Conservation (phyloP, 2,329 filamentous ascomycete species). For the Diplodia intermedia region DNA sequence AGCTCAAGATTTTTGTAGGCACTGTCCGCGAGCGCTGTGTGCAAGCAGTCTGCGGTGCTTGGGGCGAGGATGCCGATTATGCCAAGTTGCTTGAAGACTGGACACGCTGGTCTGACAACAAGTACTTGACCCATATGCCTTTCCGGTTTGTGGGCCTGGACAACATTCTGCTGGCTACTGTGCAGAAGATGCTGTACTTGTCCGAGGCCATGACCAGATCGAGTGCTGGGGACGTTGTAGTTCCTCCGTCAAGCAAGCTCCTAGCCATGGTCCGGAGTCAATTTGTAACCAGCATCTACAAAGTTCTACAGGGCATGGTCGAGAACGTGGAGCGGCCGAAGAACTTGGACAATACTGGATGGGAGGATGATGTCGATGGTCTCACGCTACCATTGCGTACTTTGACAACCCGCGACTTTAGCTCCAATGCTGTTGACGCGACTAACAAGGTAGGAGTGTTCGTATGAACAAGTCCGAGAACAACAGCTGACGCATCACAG, state of each 20-base stretch:
- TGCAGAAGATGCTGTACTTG: slow-evolving; percentile 96
- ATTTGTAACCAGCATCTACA: slow-evolving; percentile 93
- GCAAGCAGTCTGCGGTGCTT: slow-evolving; percentile 83
- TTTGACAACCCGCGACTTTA: slow-evolving; percentile 36
- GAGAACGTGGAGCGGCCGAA: slow-evolving; percentile 87
- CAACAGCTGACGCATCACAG: slow-evolving; percentile 54
- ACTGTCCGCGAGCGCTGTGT: slow-evolving; percentile 84
- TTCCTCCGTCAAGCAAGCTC: slow-evolving; percentile 83
- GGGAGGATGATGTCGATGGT: slow-evolving; percentile 60
- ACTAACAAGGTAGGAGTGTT: slow-evolving; percentile 43
- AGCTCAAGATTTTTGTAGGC: slow-evolving; percentile 76
- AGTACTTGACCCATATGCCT: slow-evolving; percentile 91
- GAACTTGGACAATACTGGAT: slow-evolving; percentile 65
- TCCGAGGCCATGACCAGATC: slow-evolving; percentile 81
- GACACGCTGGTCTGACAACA: slow-evolving; percentile 80
- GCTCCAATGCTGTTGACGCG: slow-evolving; percentile 46
- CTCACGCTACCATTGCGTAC: slow-evolving; percentile 46
- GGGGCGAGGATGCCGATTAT: slow-evolving; percentile 92
- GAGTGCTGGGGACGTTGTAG: slow-evolving; percentile 79
- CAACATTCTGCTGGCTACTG: slow-evolving; percentile 76
- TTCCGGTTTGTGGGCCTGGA: slow-evolving; percentile 86
- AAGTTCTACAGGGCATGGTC: slow-evolving; percentile 92
- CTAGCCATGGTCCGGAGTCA: slow-evolving; percentile 89
- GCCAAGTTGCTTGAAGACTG: slow-evolving; percentile 94
- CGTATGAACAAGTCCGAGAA: not conserved